phyloP scores from a whole-genome alignment of 257 asterid species.

The Orobanche coerulescens region DNA sequence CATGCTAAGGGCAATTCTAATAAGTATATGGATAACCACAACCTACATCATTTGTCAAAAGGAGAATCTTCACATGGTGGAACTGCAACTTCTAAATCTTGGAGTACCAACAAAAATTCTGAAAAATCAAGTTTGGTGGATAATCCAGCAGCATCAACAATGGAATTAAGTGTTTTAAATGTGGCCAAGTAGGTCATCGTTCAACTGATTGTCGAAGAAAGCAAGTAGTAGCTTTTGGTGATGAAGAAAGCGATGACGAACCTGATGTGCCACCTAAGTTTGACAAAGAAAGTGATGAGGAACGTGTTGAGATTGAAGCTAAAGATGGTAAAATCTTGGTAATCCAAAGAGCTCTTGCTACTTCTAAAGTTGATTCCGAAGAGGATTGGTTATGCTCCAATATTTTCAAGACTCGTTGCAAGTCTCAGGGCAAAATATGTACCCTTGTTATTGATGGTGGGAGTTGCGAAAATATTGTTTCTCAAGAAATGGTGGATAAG shows the following conservation, averaged over 20 bases:
- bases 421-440: no score
- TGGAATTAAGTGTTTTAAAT: background rate
- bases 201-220: background rate
- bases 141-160: no score
- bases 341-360: background rate
- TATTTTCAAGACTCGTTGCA: no score
- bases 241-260: background rate
- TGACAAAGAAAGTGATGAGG: background rate
- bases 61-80: no score
- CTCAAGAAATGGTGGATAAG: background rate
- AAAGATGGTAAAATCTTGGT: slow-evolving; percentile 7
- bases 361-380: no score
- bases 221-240: background rate
- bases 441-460: background rate
- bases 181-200: slow-evolving; percentile 3
- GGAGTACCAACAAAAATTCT: no score
- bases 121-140: no score
- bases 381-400: no score
- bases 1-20: background rate
- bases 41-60: no score
- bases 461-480: no score
- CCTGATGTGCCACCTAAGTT: background rate
- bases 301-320: background rate
- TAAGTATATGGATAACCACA: background rate
- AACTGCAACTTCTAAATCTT: no score